Conservation (phyloP, 441 rosid species). For the Eruca vesicaria region DNA sequence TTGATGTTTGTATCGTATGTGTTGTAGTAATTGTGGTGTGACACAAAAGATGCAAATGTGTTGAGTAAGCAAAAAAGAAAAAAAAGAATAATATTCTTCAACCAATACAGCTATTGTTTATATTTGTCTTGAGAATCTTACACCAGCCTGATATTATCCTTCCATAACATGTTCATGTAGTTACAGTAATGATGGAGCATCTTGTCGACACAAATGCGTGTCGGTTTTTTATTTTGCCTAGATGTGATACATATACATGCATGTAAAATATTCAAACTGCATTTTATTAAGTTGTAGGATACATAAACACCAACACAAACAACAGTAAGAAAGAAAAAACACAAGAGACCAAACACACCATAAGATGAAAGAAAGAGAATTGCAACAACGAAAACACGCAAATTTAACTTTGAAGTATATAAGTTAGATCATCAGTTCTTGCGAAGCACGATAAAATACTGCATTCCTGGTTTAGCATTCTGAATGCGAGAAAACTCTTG, state of each 20-base stretch:
- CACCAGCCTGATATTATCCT: no score
- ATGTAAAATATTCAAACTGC: neutral
- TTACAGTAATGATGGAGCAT: no score
- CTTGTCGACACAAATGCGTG: neutral
- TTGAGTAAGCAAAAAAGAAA: no score
- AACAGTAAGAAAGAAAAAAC: neutral
- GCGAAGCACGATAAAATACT: slow-evolving; percentile 8
- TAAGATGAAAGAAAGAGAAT: neutral
- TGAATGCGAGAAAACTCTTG: neutral
- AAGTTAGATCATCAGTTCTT: neutral
- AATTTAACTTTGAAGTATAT: neutral
- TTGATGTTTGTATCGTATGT: neutral
- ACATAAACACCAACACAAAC: neutral
- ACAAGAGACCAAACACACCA: neutral
- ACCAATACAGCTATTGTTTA: no score
- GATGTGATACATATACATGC: neutral
- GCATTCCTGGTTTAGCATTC: slow-evolving; percentile 1
- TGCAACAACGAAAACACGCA: neutral
- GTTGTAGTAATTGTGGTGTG: neutral
- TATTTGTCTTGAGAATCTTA: no score
- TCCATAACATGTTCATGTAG: no score
- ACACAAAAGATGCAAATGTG: neutral
- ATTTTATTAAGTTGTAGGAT: neutral
- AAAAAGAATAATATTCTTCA: no score
- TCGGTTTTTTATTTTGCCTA: neutral